These are phyloP conservation scores for Alternaria solani DNA, from an alignment of 2,329 filamentous ascomycete species.

Conservation along the genomic window DNA sequence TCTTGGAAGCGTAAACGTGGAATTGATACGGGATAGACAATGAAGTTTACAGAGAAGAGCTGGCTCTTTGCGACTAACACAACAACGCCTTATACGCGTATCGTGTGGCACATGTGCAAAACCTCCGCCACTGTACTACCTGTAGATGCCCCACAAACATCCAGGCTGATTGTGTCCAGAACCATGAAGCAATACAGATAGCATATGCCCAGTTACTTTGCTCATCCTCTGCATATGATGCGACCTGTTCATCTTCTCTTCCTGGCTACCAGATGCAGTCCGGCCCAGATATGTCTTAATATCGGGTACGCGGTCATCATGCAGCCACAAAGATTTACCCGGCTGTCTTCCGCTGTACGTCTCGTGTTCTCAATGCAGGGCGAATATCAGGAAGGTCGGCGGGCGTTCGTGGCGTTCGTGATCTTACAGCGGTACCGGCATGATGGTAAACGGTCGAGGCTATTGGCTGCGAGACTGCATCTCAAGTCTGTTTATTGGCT, in stretches of 20 bases:
- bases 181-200: background rate
- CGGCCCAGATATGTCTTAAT: background rate
- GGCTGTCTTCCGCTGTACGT: background rate
- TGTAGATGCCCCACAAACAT: background rate
- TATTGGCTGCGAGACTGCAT: background rate
- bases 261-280: background rate
- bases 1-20: background rate
- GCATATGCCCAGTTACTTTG: background rate
- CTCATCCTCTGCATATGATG: background rate
- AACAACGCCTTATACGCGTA: background rate
- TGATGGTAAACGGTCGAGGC: background rate
- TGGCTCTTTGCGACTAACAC: background rate
- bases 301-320: background rate
- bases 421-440: background rate
- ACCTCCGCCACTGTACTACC: background rate
- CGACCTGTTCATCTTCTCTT: background rate
- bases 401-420: conserved; percentile 1
- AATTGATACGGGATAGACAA: background rate
- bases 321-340: background rate
- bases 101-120: background rate
- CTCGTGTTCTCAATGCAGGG: background rate
- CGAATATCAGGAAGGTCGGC: background rate
- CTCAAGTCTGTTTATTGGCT: background rate
- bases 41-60: too few relatives aligned
- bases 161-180: background rate